phyloP scores from a whole-genome alignment of 2,329 filamentous ascomycete genomes.

The Colletotrichum viniferum region DNA sequence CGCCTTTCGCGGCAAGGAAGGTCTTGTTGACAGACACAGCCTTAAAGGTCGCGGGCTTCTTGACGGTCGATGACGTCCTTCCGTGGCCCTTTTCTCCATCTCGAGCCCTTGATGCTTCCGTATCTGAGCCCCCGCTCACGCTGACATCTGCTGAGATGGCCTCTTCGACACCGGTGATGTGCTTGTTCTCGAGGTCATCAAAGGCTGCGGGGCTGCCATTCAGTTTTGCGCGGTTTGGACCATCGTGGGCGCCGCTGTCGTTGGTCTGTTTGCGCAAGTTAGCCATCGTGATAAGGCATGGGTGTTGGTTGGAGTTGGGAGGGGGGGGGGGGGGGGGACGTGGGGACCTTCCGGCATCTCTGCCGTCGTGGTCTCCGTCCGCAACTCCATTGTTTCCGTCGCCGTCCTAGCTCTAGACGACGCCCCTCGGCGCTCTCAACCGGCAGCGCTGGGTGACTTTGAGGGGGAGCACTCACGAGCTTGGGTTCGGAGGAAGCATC shows the following conservation, averaged over 20 bases:
- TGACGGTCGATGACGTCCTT: slow-evolving; percentile 64
- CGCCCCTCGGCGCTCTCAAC: neutral
- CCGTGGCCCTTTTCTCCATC: slow-evolving; percentile 64
- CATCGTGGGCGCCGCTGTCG: slow-evolving; percentile 50
- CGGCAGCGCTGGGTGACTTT: neutral
- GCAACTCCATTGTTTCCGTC: neutral
- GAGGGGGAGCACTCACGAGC: slow-evolving; percentile 42
- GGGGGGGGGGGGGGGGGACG: neutral
- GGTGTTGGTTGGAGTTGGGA: neutral
- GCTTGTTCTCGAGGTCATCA: slow-evolving; percentile 62
- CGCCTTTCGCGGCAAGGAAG: slow-evolving; percentile 76
- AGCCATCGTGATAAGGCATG: slow-evolving; percentile 24
- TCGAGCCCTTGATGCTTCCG: slow-evolving; percentile 68
- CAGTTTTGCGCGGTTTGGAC: slow-evolving; percentile 45
- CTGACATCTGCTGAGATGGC: slow-evolving; percentile 70
- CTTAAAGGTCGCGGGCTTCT: slow-evolving; percentile 82
- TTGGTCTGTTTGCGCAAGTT: slow-evolving; percentile 32
- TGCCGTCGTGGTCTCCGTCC: neutral
- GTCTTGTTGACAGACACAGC: slow-evolving; percentile 85
- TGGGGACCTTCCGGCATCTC: neutral
- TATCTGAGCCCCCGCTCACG: slow-evolving; percentile 77
- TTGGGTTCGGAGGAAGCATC: slow-evolving; percentile 55
- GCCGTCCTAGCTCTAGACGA: neutral
- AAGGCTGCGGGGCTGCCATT: slow-evolving; percentile 50
- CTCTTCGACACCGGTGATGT: slow-evolving; percentile 62